Evolutionary conservation across 768 basidiomycete species (phyloP), one percentile per base, ranked within the genome.

Genomic region (Pleurotus platypus): DNA sequence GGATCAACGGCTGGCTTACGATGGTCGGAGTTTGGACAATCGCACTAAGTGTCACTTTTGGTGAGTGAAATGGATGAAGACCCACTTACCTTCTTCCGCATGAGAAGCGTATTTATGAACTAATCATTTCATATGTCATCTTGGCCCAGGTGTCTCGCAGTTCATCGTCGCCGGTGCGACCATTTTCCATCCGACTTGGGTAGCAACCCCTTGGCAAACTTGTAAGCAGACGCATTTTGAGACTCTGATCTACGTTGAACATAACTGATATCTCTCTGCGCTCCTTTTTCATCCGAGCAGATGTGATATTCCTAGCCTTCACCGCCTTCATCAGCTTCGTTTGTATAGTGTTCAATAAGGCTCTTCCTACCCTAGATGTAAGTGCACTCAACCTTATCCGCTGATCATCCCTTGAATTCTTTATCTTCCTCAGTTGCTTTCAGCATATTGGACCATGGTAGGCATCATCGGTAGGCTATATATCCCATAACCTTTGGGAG

Each of bases 1-100:
- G 86, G 81, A 80, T 87, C 47, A 83, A 83, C 56, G 86, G 86
- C 5, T 89, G 86, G 86, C 69, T 87, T 15, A 84, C 81, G 1
- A 72, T 86, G 62, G 84, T 85, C 26, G 86, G 86, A 22, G 82
- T 86, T 12, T 88, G 86, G 85, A 87, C 82, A 0, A 76, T 83
- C 57, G 79, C 82, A n/a, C 63, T 87, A 38, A 85, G 84, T 8
- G 85, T 85, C 5, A 83, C 80, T 3, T 88, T 88, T 63, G 51
- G 83, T 83, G 67, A 48, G 70, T 58, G 54, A 27, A 30, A 0
- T 27, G 35, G 30, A n/a, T 35, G 1, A 35, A 35, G 30, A 8
- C 30, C 30, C 30, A 9, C 30, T 35, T 11, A 35, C 30, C 30
- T 35, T 35, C 30, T 11, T 35, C 30, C 2, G 2, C 30, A 3